Evolutionary conservation across 495 filamentous ascomycete species (phyloP), one percentile per base, ranked within the genome.

Genomic region (Neohortaea acidophila): DNA sequence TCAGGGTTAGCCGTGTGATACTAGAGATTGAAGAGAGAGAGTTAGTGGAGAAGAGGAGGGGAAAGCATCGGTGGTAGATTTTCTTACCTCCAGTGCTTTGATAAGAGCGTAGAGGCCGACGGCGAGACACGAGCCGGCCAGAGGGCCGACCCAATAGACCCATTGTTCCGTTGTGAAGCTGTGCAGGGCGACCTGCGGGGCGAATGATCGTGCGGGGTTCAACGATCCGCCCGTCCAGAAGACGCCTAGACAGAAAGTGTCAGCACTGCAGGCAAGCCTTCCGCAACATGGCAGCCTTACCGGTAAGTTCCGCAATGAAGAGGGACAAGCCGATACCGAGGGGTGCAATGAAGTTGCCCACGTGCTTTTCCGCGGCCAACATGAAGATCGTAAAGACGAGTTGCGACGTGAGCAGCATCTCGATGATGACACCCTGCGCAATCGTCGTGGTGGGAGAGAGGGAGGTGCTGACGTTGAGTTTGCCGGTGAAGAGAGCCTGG

Each of bases 101-200:
- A 53, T 47, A 29, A 55, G 38, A 31, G 43, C 45, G 38, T 51
- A 51, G 33, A 55, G 48, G 15, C 19, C 31, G 1, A 47, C 42
- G 1, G 82, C 81, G 1, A 84, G 53, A 3, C 82, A 51, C 0
- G 75, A 64, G 0, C 81, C 80, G 3, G 81, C 57, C 8, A 68
- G 45, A 1, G 80, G 79, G 4, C 81, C 81, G 22, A 84, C 33
- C 48, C 51, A 54, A 29, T 54, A 54, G 11, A 54, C 42, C 51
- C 51, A 54, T 27, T 51, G 51, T 17, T 53, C 46, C 2, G 14
- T 21, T 18, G 41, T 33, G 28, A 44, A 53, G 1, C 8, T 26
- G 4, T 38, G 33, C 0, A 36, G 36, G 4, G 48, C 45, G 15
- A 54, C 49, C 14, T 36, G 38, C 10, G 51, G 51, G 2, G 44